Base-by-base conservation (phyloP, 1,139 yeast genomes). In the Diutina siamensis region DNA sequence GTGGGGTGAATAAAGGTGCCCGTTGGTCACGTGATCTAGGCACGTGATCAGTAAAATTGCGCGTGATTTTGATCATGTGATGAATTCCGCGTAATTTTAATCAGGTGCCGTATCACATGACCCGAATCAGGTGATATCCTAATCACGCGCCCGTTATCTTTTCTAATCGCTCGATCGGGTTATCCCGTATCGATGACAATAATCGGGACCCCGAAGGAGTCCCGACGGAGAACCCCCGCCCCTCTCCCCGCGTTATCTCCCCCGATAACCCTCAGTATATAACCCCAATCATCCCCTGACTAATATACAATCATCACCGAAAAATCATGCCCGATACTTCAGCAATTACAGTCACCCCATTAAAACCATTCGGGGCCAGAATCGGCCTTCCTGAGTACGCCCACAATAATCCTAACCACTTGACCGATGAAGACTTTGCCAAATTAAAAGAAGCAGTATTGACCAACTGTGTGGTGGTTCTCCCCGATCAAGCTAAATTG, bases 351-450 rank as follows among this genome's bases (percentile, higher is more conserved):
- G 21, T 27, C 10, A 28, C 44, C 33, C 53, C 52, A 8, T 15
- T 38, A 7, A 25, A 38, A 25, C 42, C 42, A 31, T 74, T 86
- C 54, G 95, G 95, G 33, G 88, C 94, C 47, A 62, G 65, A 13
- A 67, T 85, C 46, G 64, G 61, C 2, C 64, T 86, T 45, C 95
- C 95, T 25, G 59, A 60, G 1, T 84, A 83, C 50, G 74, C 83
- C 50, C 70, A 74, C 32, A 68, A 68, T 50, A 94, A 86, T 61
- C 95, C 95, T n/a, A 70, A 83, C n/a, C 59, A 70, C 46, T 71
- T 86, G 50, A 71, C 67, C 51, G 86, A 81, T 2, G 72, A 61
- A 2, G 94, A 85, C 55, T 84, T 84, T 61, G 62, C 70, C 47
- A 53, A 56, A n/a, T 68, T 86, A 49, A 76, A 71, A 53, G 72